phyloP scores from a whole-genome alignment of 2,329 filamentous ascomycete species.

The Aureobasidium sp. region DNA sequence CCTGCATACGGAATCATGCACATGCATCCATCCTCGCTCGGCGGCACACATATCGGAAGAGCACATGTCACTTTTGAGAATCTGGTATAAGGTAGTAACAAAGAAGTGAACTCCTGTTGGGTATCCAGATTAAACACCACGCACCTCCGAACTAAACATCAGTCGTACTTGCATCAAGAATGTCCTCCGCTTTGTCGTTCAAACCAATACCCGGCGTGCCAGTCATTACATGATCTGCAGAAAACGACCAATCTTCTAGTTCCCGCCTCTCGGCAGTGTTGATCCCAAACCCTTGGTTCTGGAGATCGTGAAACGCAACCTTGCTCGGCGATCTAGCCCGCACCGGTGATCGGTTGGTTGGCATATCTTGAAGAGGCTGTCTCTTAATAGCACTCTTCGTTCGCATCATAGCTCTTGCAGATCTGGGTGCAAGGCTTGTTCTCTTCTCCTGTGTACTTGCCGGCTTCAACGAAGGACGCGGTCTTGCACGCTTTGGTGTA shows the following conservation, averaged over 20 bases:
- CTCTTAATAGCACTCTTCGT: constrained; percentile 26
- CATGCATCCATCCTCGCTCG: constrained; percentile 5
- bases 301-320: constrained; percentile 22
- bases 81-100: background rate
- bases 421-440: constrained; percentile 22
- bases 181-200: background rate
- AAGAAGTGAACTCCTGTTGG: background rate
- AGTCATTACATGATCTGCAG: constrained; percentile 21
- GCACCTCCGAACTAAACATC: constrained; percentile 17
- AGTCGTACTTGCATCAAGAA: constrained; percentile 22
- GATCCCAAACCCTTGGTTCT: constrained; percentile 4
- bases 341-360: constrained; percentile 30
- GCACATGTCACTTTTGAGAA: background rate
- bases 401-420: constrained; percentile 26
- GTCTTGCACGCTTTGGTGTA: constrained; percentile 48
- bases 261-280: constrained; percentile 20
- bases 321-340: constrained; percentile 30
- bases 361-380: constrained; percentile 30
- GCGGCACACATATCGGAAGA: background rate
- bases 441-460: constrained; percentile 35
- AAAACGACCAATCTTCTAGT: constrained; percentile 25
- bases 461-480: constrained; percentile 36
- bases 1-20: constrained; percentile 2
- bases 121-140: background rate
- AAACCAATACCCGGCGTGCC: constrained; percentile 23